Conservation (phyloP, 2,329 filamentous ascomycete species). For the Alternaria incomplexa region DNA sequence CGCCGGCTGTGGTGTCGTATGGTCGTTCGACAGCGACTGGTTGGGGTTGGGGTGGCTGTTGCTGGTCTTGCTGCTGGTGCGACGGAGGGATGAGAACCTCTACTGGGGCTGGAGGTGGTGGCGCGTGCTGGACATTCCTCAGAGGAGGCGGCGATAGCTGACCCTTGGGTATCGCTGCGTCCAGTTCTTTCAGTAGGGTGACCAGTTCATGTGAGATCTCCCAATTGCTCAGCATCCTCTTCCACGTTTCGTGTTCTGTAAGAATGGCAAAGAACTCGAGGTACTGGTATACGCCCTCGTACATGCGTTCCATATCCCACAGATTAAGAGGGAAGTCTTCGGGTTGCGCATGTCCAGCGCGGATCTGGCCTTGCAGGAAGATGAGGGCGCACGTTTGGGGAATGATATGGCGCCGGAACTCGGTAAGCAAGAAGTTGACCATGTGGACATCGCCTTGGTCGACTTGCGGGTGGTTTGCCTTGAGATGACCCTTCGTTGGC, state of each 20-base stretch:
- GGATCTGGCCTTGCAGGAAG: slow-evolving; percentile 89
- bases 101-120: slow-evolving; percentile 36
- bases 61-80: slow-evolving; percentile 10
- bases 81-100: slow-evolving; percentile 20
- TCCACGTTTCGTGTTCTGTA: slow-evolving; percentile 82
- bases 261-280: slow-evolving; percentile 92
- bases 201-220: slow-evolving; percentile 89
- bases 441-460: slow-evolving; percentile 67
- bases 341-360: slow-evolving; percentile 74
- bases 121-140: slow-evolving; percentile 37
- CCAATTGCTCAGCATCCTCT: slow-evolving; percentile 87
- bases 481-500: slow-evolving; percentile 53
- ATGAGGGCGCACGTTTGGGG: slow-evolving; percentile 95
- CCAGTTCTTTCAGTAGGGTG: slow-evolving; percentile 83
- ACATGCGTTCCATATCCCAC: slow-evolving; percentile 97
- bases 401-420: slow-evolving; percentile 90
- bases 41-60: slow-evolving; percentile 38
- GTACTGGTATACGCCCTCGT: slow-evolving; percentile 92
- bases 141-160: slow-evolving; percentile 65
- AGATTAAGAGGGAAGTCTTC: slow-evolving; percentile 92
- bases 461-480: slow-evolving; percentile 53
- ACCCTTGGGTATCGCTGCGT: slow-evolving; percentile 80
- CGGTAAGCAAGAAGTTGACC: slow-evolving; percentile 89
- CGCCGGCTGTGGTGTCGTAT: slow-evolving; percentile 61
- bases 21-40: slow-evolving; percentile 67